Evolutionary conservation across 495 filamentous ascomycete genomes (phyloP).

Genomic region (Xylaria longipes): DNA sequence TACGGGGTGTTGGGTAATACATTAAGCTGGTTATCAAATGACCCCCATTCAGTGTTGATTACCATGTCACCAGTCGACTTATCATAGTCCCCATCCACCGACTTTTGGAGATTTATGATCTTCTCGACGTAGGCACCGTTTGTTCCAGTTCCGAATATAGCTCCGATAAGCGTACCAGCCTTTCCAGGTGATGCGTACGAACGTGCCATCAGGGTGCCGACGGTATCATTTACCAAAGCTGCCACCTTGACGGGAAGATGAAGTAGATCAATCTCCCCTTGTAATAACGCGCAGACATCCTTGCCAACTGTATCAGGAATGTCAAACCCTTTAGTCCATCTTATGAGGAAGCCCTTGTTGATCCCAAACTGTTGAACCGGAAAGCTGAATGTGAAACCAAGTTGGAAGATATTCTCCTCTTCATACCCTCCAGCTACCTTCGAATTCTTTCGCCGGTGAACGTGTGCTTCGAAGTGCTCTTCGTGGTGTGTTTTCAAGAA

Average conservation of each 20-base stretch:
- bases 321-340: conserved; percentile 99
- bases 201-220: conserved; percentile 95
- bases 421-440: conserved; percentile 59
- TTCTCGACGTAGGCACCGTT: conserved; percentile 94
- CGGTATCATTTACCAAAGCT: conserved; percentile 95
- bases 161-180: conserved; percentile 83
- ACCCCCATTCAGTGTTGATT: conserved; percentile 98
- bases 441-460: conserved; percentile 63
- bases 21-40: conserved; percentile 91
- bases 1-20: conserved; percentile 87
- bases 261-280: conserved; percentile 88
- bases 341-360: conserved; percentile 88
- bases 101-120: conserved; percentile 70
- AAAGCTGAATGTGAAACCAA: conserved; percentile 98
- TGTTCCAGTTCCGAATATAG: conserved; percentile 93
- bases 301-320: conserved; percentile 91
- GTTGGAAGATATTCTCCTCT: conserved; percentile 79
- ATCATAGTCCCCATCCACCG: conserved; percentile 72
- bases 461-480: conserved; percentile 81
- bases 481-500: conserved; percentile 89
- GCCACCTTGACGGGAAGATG: conserved; percentile 89
- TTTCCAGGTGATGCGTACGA: conserved; percentile 93
- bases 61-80: conserved; percentile 91
- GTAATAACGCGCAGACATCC: conserved; percentile 90
- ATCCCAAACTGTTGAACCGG: conserved; percentile 93